Conservation (phyloP, 352 stramenopile species). For the Thraustotheca clavata region DNA sequence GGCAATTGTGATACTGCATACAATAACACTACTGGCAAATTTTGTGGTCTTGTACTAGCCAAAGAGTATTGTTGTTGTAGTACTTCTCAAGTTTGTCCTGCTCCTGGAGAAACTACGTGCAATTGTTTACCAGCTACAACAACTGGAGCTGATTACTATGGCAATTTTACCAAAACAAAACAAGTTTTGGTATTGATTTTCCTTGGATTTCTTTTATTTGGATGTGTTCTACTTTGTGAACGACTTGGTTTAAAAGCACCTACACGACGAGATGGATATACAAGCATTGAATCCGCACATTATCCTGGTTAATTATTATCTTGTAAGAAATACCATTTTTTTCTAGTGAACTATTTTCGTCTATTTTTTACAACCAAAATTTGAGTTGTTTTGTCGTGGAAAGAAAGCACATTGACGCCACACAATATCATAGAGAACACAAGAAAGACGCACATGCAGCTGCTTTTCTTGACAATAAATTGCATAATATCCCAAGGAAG, state of each 20-base stretch:
- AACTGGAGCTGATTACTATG: neutral
- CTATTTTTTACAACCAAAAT: too few species aligned
- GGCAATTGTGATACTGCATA: neutral
- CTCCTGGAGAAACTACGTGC: neutral
- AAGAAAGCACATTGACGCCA: too few species aligned
- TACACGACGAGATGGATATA: neutral
- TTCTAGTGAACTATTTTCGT: too few species aligned
- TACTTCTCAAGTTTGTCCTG: neutral
- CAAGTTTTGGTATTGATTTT: neutral
- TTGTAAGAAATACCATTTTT: too few species aligned
- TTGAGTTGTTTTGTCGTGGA: too few species aligned
- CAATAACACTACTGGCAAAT: neutral
- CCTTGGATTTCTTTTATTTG: neutral
- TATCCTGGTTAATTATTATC: neutral
- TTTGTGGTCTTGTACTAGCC: neutral
- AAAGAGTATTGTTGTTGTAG: neutral
- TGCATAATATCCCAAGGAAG: too few species aligned
- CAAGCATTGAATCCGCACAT: neutral
- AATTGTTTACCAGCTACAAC: neutral
- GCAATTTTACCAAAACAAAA: neutral
- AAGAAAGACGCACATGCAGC: too few species aligned
- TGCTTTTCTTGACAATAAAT: too few species aligned
- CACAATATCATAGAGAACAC: too few species aligned
- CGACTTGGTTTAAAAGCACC: neutral
- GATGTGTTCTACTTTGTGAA: neutral